Base-by-base conservation (phyloP, 2,329 filamentous ascomycete genomes). In the Verticillium alfalfae region DNA sequence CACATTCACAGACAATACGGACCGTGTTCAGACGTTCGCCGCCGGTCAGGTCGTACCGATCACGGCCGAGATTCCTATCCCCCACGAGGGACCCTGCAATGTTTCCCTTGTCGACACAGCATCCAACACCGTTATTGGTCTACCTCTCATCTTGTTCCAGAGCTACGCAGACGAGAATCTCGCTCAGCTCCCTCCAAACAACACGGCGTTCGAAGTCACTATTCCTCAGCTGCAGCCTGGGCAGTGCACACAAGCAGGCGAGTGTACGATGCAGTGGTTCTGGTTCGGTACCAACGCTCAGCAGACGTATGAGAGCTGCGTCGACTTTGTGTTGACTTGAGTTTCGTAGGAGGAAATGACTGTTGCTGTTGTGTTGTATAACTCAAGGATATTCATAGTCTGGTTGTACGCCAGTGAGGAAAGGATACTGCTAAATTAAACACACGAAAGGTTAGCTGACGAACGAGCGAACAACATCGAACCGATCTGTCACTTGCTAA, bases 61-160 rank as follows among this genome's bases (percentile, higher is more conserved):
- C 66, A 71, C 70, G 9, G 73, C 78, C 41, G 66, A 65, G 34
- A 69, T 81, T 13, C 73, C 76, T 10, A 80, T 81, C 60, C 75
- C 79, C 7, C 78, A 80, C 70, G 77, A 76, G 18, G 78, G 78
- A 0, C 75, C 76, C 15, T 74, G 73, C 69, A 88, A 88, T 70
- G 82, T 88, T 45, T 84, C 81, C 18, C 78, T 88, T 58, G 79
- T 88, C 66, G 77, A 83, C 67, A 82, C 80, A 12, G 73, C 76
- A 41, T 79, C 78, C 66, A 81, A 86, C 74, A 75, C 70, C 34
- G 71, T 84, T 63, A 76, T 88, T 34, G 84, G 83, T 38, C 63
- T 72, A 57, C 79, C 81, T 15, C 75, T 88, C 65, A 84, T 82
- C 63, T 77, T 75, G 65, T 88, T 83, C 72, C 76, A 79, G 66